phyloP scores from a whole-genome alignment of 805 yeast genomes.

The Zygosaccharomyces bailii region DNA sequence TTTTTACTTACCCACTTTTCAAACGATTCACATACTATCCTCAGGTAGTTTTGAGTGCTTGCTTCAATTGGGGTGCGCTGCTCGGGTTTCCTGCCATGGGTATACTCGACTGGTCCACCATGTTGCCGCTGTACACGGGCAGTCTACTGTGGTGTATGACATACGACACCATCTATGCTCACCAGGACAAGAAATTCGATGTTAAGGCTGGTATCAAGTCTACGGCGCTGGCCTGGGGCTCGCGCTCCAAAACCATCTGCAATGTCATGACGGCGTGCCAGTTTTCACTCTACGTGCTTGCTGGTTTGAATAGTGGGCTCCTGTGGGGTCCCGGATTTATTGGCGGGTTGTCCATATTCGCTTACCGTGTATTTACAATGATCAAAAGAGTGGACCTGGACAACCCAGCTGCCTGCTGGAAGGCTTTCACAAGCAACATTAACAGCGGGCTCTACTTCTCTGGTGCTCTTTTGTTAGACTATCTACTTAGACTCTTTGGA shows the following conservation, averaged over 20 bases:
- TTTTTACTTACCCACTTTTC: conserved; percentile 86
- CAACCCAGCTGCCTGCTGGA: conserved; percentile 79
- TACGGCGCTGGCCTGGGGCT: conserved; percentile 94
- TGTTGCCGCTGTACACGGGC: conserved; percentile 72
- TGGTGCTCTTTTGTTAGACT: conserved; percentile 64
- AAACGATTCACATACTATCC: conserved; percentile 96
- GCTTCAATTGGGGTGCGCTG: conserved; percentile 93
- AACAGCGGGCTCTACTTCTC: conserved; percentile 68
- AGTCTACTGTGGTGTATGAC: conserved; percentile 91
- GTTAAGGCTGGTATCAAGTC: conserved; percentile 88
- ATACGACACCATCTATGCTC: conserved; percentile 96
- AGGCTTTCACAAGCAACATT: conserved; percentile 71
- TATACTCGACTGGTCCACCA: conserved; percentile 68
- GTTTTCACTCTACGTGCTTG: conserved; percentile 54
- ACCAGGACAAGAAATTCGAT: conserved; percentile 91
- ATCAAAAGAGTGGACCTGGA: conserved; percentile 74
- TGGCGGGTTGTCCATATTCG: conserved; percentile 61
- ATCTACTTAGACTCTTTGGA: conserved; percentile 43
- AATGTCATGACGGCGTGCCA: conserved; percentile 65
- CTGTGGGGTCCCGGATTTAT: conserved; percentile 81
- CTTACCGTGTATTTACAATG: conserved; percentile 64
- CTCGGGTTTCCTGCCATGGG: conserved; percentile 97
- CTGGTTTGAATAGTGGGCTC: conserved; percentile 67
- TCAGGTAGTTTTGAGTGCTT: conserved; percentile 72
- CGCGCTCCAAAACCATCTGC: conserved; percentile 65